Conservation (phyloP, 805 yeast species). For the Jamesozyma jinghongensis region DNA sequence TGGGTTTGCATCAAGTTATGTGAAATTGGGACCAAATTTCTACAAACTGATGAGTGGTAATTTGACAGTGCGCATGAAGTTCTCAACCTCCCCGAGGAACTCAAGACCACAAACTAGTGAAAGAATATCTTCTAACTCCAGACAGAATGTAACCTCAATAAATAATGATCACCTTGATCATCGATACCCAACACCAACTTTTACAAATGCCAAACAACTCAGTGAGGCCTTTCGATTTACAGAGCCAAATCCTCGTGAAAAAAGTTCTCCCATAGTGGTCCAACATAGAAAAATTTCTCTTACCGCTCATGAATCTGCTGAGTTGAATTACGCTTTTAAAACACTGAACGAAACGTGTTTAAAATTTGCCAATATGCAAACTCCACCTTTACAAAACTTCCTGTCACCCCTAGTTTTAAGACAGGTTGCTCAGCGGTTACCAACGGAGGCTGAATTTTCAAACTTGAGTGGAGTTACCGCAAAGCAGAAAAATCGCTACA, state of each 20-base stretch:
- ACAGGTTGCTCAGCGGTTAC: constrained; percentile 21
- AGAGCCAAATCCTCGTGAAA: too few species aligned
- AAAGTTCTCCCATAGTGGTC: too few species aligned
- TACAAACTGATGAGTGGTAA: constrained; percentile 36
- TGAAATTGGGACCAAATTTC: constrained; percentile 52
- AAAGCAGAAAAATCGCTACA: constrained; percentile 16
- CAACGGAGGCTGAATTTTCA: constrained; percentile 21
- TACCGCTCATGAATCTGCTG: constrained; percentile 16
- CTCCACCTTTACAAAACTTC: constrained; percentile 19
- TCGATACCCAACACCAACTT: constrained; percentile 3
- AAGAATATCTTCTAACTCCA: background rate
- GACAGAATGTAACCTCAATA: background rate
- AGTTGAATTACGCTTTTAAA: constrained; percentile 19
- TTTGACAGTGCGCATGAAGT: constrained; percentile 42
- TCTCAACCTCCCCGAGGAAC: constrained; percentile 28
- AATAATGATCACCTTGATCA: background rate
- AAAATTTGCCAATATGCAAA: constrained; percentile 14
- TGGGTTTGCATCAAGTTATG: constrained; percentile 79
- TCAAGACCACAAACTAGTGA: constrained; percentile 14
- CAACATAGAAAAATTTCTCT: too few species aligned
- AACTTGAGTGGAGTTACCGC: constrained; percentile 14
- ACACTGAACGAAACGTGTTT: constrained; percentile 17
- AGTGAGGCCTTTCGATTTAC: too few species aligned
- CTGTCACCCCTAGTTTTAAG: constrained; percentile 20
- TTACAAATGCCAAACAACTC: constrained; percentile 11